Base-by-base conservation (phyloP, 2,329 filamentous ascomycete species). In the Pseudogymnoascus sp. region DNA sequence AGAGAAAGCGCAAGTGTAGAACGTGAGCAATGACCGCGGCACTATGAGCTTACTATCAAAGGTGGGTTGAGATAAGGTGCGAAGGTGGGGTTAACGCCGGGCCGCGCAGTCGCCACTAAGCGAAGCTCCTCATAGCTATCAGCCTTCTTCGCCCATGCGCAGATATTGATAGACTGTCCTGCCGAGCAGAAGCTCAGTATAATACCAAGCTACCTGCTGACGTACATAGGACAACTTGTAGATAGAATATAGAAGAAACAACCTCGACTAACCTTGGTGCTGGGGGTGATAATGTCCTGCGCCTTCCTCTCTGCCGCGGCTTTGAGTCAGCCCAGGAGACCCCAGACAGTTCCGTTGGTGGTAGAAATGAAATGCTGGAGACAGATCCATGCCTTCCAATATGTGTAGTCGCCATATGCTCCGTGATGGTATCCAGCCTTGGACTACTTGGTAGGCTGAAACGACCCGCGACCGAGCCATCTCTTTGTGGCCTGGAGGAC, bases 231-330 rank as follows among this genome's bases (percentile, higher is more conserved):
- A 33, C 29, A 33, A 19, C 26, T 33, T 33, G 50, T 21, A 56
- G 29, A 56, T 33, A 33, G 2, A 56, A 56, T 33, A 19, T 33
- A 33, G 29, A 59, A 64, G 53, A 63, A 61, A 50, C 29, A 60
- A 63, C 13, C n/a, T 59, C 33, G 13, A 71, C 73, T 72, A 69
- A 75, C 74, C 70, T 64, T 61, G 72, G 68, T 50, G 75, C 74
- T 64, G 76, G 76, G 62, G 76, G 76, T 56, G 72, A 76, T 21
- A 71, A 70, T 62, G 72, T 71, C 67, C 74, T 66, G 59, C 68
- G 61, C 26, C 68, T 65, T 19, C 31, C 66, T 65, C 21, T 59
- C n/a, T 35, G 56, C 38, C 53, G 61, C 67, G 14, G 64, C 50
- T 62, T 66, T 69, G 29, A 19, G 37, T 37, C 42, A 53, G 53